These are phyloP conservation scores for Pleurotus ostreatus DNA, from an alignment of 768 basidiomycete species.

Conservation along the genomic window DNA sequence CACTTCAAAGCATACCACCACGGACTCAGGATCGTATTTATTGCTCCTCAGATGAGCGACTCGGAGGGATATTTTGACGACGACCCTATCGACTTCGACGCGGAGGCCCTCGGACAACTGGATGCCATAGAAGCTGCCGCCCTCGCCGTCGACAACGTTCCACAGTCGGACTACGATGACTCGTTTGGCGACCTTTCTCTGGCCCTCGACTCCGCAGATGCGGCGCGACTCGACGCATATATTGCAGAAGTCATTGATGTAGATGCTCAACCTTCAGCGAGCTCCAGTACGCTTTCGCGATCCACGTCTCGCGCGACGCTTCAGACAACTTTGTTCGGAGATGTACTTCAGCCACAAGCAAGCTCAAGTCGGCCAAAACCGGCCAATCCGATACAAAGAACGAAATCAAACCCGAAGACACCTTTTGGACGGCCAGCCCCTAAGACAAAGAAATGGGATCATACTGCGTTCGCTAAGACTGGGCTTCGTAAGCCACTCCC, in stretches of 20 bases:
- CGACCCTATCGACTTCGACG: slow-evolving; percentile 47
- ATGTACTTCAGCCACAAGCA: slow-evolving; percentile 31
- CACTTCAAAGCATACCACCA: neutral
- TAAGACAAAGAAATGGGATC: slow-evolving; percentile 88
- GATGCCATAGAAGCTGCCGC: slow-evolving; percentile 66
- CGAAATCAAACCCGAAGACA: slow-evolving; percentile 38
- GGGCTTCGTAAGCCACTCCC: slow-evolving; percentile 55
- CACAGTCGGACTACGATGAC: slow-evolving; percentile 23
- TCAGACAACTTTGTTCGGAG: slow-evolving; percentile 70
- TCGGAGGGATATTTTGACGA: slow-evolving; percentile 75
- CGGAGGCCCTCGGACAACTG: slow-evolving; percentile 53
- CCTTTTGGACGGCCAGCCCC: slow-evolving; percentile 52
- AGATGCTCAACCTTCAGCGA: slow-evolving; percentile 37
- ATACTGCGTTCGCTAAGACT: slow-evolving; percentile 80
- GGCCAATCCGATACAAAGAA: slow-evolving; percentile 30
- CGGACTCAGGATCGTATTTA: neutral
- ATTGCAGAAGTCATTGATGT: slow-evolving; percentile 44
- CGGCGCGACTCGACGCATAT: slow-evolving; percentile 50
- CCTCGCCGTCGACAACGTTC: slow-evolving; percentile 10
- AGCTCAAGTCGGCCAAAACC: slow-evolving; percentile 20
- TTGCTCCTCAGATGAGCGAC: slow-evolving; percentile 47
- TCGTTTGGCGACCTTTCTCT: slow-evolving; percentile 50
- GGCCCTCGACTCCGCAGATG: slow-evolving; percentile 52
- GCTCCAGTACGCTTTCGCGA: slow-evolving; percentile 29
- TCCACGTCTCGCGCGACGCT: slow-evolving; percentile 34